A percentile compares a stretch with the other conserved stretches of the same genome.
Conservation (phyloP, 2,329 filamentous ascomycete genomes). For the Phialocephala subalpina region DNA sequence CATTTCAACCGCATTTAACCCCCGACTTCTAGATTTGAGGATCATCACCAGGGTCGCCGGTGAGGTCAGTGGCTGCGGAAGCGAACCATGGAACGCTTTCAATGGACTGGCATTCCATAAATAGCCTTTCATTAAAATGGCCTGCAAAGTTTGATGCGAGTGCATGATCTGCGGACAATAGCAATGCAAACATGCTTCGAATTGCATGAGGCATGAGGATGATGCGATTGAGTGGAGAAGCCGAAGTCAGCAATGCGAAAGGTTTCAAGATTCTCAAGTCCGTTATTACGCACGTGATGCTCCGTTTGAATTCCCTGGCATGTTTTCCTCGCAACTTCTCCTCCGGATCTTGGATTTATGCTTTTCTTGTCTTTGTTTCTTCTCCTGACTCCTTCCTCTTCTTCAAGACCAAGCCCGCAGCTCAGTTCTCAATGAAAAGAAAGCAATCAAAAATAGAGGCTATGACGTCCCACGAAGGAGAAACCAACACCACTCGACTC, state of each 20-base stretch:
- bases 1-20: constrained; percentile 5
- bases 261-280: not conserved
- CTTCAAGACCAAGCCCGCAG: constrained; percentile 1
- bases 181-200: not conserved
- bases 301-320: not conserved
- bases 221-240: not conserved
- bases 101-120: not conserved
- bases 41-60: constrained; percentile 3
- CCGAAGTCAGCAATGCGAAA: not conserved
- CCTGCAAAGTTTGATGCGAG: not conserved
- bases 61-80: constrained; percentile 10
- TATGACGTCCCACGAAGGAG: not conserved
- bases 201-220: constrained; percentile 8
- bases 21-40: not conserved
- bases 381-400: not conserved
- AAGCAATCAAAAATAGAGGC: not conserved
- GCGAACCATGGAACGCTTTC: constrained; percentile 1
- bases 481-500: not conserved
- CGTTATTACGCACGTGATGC: not conserved
- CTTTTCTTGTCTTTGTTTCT: not conserved
- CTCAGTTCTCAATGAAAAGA: not conserved
- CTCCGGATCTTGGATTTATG: not conserved
- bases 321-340: not conserved
- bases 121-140: not conserved
- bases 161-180: not conserved